Conservation (phyloP, 1,284 basidiomycete species). For the Moesziomyces sp. region DNA sequence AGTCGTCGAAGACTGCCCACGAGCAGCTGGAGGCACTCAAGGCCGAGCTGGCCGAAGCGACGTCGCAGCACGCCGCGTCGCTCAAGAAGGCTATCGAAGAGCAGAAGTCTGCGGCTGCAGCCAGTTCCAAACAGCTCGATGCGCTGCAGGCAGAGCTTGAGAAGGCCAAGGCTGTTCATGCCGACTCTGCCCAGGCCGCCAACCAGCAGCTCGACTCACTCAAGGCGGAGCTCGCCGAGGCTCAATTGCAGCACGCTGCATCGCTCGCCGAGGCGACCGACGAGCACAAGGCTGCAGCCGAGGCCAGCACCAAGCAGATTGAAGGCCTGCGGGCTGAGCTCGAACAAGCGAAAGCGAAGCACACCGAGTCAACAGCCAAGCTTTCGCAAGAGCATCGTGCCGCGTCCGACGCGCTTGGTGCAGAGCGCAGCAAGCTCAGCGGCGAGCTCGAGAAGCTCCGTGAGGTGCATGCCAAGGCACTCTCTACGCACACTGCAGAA, state of each 20-base stretch:
- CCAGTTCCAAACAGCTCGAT: background rate
- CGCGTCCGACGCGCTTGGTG: slow-evolving; percentile 7
- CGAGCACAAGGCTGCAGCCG: background rate
- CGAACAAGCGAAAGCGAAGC: background rate
- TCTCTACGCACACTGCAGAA: slow-evolving; percentile 15
- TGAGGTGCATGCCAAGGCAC: slow-evolving; percentile 11
- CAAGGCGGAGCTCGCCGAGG: no score
- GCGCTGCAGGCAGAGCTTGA: slow-evolving; percentile 9
- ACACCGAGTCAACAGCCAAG: background rate
- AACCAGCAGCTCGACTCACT: no score
- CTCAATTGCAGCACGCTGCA: slow-evolving; percentile 2
- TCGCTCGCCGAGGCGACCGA: slow-evolving; percentile 1
- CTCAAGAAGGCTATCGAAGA: no score
- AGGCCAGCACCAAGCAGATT: background rate
- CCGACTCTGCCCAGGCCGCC: no score
- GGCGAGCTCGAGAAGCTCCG: slow-evolving; percentile 20
- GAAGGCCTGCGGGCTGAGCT: slow-evolving; percentile 2
- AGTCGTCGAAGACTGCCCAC: background rate
- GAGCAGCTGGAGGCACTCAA: slow-evolving; percentile 8
- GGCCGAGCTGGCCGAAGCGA: no score
- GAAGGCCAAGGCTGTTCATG: slow-evolving; percentile 5
- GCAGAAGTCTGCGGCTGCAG: background rate
- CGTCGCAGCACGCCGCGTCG: background rate
- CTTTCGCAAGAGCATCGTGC: slow-evolving; percentile 10
- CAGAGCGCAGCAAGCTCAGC: slow-evolving; percentile 10